Conservation (phyloP, 2,329 filamentous ascomycete species). For the Geosmithia flava region DNA sequence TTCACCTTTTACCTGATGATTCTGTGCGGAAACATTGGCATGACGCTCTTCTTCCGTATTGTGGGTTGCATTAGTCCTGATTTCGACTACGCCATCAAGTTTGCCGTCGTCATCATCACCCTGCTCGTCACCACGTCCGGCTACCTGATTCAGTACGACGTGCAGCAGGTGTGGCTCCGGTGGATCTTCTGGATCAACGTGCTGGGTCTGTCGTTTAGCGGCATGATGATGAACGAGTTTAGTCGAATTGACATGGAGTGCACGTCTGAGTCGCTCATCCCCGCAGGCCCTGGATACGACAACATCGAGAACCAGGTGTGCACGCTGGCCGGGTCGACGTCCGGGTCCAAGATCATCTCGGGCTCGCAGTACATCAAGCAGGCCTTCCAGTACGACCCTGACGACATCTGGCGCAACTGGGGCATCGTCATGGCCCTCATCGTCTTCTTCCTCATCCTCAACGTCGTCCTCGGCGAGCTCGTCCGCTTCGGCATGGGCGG, state of each 20-base stretch:
- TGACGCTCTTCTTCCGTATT: conserved; percentile 69
- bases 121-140: conserved; percentile 73
- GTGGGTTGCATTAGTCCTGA: conserved; percentile 65
- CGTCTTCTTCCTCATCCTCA: conserved; percentile 60
- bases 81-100: conserved; percentile 78
- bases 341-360: conserved; percentile 50
- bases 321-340: conserved; percentile 59
- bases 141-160: conserved; percentile 71
- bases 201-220: conserved; percentile 61
- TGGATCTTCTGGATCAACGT: conserved; percentile 75
- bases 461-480: conserved; percentile 68
- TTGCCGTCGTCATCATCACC: conserved; percentile 67
- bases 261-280: conserved; percentile 54
- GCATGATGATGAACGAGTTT: conserved; percentile 84
- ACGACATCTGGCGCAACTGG: conserved; percentile 71
- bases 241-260: conserved; percentile 56
- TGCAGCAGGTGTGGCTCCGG: conserved; percentile 61
- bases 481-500: conserved; percentile 70
- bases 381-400: conserved; percentile 53
- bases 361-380: conserved; percentile 58
- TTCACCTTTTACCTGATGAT: conserved; percentile 67
- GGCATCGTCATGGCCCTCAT: conserved; percentile 71
- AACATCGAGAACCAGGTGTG: conserved; percentile 69
- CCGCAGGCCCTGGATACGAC: conserved; percentile 55
- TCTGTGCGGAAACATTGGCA: conserved; percentile 54